Percentiles rank a stretch among this genome's conserved stretches.
Conservation (phyloP, 1,284 basidiomycete species). For the Porogramme epimiltina region DNA sequence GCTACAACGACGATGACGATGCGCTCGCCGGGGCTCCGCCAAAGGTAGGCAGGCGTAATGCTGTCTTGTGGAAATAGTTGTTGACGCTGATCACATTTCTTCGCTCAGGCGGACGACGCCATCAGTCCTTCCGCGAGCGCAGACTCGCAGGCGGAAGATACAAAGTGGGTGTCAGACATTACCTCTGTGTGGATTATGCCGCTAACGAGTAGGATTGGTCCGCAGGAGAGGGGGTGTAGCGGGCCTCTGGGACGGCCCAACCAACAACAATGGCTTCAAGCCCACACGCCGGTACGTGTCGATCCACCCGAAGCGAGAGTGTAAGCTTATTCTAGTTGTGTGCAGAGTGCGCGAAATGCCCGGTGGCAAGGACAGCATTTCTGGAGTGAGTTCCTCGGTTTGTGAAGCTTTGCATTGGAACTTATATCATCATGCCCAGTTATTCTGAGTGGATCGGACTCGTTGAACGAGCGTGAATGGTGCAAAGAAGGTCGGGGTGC, state of each 20-base stretch:
- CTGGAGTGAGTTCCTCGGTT: slow-evolving; percentile 38
- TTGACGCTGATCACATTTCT: background rate
- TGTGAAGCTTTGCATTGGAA: background rate
- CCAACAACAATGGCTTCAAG: slow-evolving; percentile 48
- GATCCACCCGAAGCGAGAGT: background rate
- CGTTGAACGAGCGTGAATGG: too few relatives aligned
- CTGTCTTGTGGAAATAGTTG: too few relatives aligned
- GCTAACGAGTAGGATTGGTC: too few relatives aligned
- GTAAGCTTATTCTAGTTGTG: background rate
- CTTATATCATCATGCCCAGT: too few relatives aligned
- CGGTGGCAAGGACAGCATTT: slow-evolving; percentile 63
- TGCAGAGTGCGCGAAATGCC: slow-evolving; percentile 38
- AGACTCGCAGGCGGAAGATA: too few relatives aligned
- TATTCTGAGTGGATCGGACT: too few relatives aligned
- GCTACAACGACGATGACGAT: slow-evolving; percentile 36
- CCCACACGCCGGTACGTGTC: slow-evolving; percentile 61
- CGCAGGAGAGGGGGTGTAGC: background rate
- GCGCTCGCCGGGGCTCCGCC: slow-evolving; percentile 39
- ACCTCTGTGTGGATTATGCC: too few relatives aligned
- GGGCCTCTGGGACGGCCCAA: slow-evolving; percentile 42
- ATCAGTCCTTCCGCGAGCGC: too few relatives aligned
- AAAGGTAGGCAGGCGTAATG: background rate
- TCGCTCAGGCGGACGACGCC: too few relatives aligned
- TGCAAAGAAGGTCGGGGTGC: background rate
- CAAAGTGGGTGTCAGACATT: too few relatives aligned